Base-by-base conservation (phyloP, 179 eudicot genomes). In the Amaranthus tricolor region DNA sequence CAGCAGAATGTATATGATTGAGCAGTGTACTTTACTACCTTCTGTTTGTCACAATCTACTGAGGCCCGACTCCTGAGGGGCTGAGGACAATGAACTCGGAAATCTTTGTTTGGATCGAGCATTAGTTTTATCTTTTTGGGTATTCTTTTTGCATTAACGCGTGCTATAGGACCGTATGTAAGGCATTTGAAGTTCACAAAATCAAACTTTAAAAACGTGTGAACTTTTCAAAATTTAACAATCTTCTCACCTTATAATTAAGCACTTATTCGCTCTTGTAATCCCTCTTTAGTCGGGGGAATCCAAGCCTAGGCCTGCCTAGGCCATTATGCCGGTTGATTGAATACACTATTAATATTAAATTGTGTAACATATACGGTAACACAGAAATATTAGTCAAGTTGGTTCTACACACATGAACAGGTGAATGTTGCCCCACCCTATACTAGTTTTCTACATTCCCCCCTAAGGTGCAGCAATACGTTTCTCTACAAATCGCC, bases 381-480 rank as follows among this genome's bases (percentile, higher is more conserved):
- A n/a, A 53, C 40, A 21, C 10, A 67, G 3, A 16, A 62, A 45
- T 31, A 31, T 31, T 31, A 31, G 3, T 31, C 2, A 31, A 31
- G 40, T 31, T 31, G 3, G 40, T 31, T 31, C 40, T 2, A 31
- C 40, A 31, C 2, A 20, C 55, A 63, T 12, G 53, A 70, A 44
- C 24, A 60, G 2, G 54, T 6, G 56, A 62, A 16, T 70, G 70
- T 76, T 70, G n/a, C n/a, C n/a, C n/a, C n/a, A n/a, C n/a, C n/a
- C n/a, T 76, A 76, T 74, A 70, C 70, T 76, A 70, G 52, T 59
- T 52, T 6, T n/a, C n/a, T n/a, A n/a, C n/a, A n/a, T n/a, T n/a
- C n/a, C n/a, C n/a, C n/a, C n/a, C n/a, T n/a, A n/a, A n/a, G 68
- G 51, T 31, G 58, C 62, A n/a, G 51, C 44, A 50, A 69, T 61